Percentiles rank a stretch among this genome's conserved stretches.
Conservation (phyloP, 352 stramenopile species). For the Globisporangium cystogenes region DNA sequence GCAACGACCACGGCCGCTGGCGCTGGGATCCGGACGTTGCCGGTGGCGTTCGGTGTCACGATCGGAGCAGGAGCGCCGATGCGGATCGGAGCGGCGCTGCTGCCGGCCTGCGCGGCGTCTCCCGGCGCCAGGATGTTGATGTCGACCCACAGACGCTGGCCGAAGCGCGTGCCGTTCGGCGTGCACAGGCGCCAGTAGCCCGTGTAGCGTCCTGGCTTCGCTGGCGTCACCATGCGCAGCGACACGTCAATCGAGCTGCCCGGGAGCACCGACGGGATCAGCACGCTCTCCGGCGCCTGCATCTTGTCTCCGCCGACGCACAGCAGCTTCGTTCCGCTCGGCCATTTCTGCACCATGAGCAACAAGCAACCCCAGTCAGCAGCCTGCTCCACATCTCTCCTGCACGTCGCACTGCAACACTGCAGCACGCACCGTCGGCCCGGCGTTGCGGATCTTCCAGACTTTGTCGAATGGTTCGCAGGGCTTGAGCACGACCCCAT, state of each 20-base stretch:
- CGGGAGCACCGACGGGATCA: constrained; percentile 61
- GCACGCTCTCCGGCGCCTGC: constrained; percentile 60
- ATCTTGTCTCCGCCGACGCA: constrained; percentile 75
- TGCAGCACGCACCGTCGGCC: constrained; percentile 25
- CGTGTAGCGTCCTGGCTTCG: constrained; percentile 65
- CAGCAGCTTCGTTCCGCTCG: constrained; percentile 53
- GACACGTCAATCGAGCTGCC: constrained; percentile 73
- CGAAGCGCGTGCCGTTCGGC: constrained; percentile 75
- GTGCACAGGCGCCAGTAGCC: constrained; percentile 87
- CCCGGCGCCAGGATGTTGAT: constrained; percentile 44
- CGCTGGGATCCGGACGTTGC: constrained; percentile 22
- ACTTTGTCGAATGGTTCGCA: constrained; percentile 78
- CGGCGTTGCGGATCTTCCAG: constrained; percentile 84
- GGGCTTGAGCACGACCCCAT: constrained; percentile 72
- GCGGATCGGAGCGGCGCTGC: constrained; percentile 21
- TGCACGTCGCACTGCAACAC: too few species aligned
- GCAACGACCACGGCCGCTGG: constrained; percentile 17
- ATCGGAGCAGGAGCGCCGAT: constrained; percentile 27
- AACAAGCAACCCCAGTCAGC: background rate
- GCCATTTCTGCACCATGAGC: constrained; percentile 45
- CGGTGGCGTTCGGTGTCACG: constrained; percentile 11
- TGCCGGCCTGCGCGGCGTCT: constrained; percentile 32
- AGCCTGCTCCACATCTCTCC: too few species aligned
- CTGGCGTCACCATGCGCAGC: constrained; percentile 49
- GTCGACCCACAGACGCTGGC: constrained; percentile 87